A percentile compares a stretch with the other conserved stretches of the same genome.
These are phyloP conservation scores for Cryptosporidium tyzzeri DNA, from an alignment of 169 alveolate species.

Conservation along the genomic window DNA sequence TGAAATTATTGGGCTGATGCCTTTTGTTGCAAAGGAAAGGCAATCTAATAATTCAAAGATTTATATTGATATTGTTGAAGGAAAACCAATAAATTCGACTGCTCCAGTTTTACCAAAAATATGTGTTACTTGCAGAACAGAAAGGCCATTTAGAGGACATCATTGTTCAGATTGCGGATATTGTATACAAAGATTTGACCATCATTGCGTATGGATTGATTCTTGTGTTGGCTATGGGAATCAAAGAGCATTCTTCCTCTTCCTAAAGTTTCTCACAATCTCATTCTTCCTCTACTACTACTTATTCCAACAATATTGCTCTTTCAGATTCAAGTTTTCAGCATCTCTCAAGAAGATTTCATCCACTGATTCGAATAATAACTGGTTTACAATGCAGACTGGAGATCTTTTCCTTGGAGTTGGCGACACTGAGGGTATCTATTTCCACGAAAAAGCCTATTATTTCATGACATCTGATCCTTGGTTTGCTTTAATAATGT, in stretches of 20 bases:
- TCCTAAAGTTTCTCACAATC: conserved; percentile 77
- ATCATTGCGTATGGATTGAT: conserved; percentile 92
- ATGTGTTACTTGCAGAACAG: conserved; percentile 89
- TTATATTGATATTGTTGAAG: conserved; percentile 67
- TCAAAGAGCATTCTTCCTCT: conserved; percentile 82
- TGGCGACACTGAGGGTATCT: conserved; percentile 47
- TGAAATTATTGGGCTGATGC: conserved; percentile 52
- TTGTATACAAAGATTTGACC: conserved; percentile 87
- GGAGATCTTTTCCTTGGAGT: conserved; percentile 55
- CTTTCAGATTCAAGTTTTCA: conserved; percentile 46
- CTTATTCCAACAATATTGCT: conserved; percentile 50
- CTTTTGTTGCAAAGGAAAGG: conserved; percentile 67
- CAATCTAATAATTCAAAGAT: conserved; percentile 42
- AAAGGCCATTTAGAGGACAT: conserved; percentile 83
- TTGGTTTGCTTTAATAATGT: conserved; percentile 67
- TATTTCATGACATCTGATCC: conserved; percentile 68
- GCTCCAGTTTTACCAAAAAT: conserved; percentile 78
- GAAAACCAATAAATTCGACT: conserved; percentile 34
- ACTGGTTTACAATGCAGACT: conserved; percentile 46
- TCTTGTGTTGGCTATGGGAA: conserved; percentile 88
- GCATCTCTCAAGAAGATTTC: conserved; percentile 55
- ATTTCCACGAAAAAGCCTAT: conserved; percentile 39
- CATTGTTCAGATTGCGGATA: conserved; percentile 87
- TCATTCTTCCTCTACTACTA: conserved; percentile 81
- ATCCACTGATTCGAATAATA: conserved; percentile 23